Evolutionary conservation across 164 flowering plant species (phyloP), one percentile per base, ranked within the genome.

Genomic region (Akebia trifoliata): DNA sequence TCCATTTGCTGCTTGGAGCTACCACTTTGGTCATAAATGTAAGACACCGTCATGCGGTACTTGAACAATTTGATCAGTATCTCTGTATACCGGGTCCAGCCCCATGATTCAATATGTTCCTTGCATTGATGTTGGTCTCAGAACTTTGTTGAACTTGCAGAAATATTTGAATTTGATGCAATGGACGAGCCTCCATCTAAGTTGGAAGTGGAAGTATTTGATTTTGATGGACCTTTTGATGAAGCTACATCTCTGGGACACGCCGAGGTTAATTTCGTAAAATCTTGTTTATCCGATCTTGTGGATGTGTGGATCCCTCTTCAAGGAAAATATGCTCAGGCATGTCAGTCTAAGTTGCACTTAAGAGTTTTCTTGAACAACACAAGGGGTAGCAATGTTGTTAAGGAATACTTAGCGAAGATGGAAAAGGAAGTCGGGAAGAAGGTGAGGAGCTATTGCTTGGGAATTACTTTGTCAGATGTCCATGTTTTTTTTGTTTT

Each of bases 101-200:
- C n/a, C n/a, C n/a, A n/a, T n/a, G n/a, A n/a, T n/a, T n/a, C n/a
- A n/a, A n/a, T n/a, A n/a, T n/a, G n/a, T n/a, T n/a, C n/a, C n/a
- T n/a, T n/a, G n/a, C n/a, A n/a, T n/a, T n/a, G n/a, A n/a, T n/a
- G n/a, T n/a, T n/a, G n/a, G n/a, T 43, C 21, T 36, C 38, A 30
- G 30, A 9, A 15, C 24, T 9, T 22, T 71, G 32, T 35, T 71
- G 55, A 38, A 15, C 21, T 46, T 78, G 75, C 88, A 93, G 98
- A 93, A 73, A 85, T 93, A 72, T 89, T 87, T 76, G 98, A 89
- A 69, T 93, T 93, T 74, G 97, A 93, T 75, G 98, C 98, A 49
- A 93, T 85, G 95, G 92, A 84, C 49, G 97, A 93, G 24, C 90
- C 94, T 48, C 98, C 98, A 54, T 93, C 98, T 51, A 67, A 76